These are phyloP conservation scores for Apiotrichum gracile DNA, from an alignment of 1,284 basidiomycete species.

Conservation along the genomic window DNA sequence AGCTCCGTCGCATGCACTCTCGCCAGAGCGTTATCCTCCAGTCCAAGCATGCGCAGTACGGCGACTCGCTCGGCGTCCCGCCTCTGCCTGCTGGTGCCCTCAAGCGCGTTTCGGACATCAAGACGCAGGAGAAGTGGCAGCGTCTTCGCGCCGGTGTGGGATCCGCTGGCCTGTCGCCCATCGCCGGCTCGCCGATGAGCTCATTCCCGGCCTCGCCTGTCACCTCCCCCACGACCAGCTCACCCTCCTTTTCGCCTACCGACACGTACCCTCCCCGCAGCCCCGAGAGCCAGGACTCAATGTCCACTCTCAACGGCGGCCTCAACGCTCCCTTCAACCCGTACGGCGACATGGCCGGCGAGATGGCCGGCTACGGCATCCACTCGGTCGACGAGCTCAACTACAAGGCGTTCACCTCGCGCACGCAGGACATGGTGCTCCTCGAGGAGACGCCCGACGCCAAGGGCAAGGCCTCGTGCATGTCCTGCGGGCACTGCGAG, in stretches of 20 bases:
- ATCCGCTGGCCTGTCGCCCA: too few relatives aligned
- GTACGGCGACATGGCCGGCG: background rate
- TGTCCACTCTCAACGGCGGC: background rate
- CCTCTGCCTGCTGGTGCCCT: background rate
- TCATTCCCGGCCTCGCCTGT: background rate
- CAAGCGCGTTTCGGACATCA: background rate
- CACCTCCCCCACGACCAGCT: too few relatives aligned
- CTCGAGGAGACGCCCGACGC: conserved; percentile 13
- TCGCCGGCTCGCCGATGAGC: background rate
- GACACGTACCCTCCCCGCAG: background rate
- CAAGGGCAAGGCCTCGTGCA: background rate
- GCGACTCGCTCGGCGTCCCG: background rate
- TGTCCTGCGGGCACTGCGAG: conserved; percentile 4
- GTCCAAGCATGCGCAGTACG: too few relatives aligned
- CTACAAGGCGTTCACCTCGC: conserved; percentile 7
- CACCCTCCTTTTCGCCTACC: background rate
- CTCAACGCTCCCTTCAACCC: conserved; percentile 6
- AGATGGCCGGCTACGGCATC: background rate
- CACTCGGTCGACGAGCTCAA: background rate
- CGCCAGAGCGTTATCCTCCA: conserved; percentile 23
- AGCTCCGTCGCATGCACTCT: conserved; percentile 56
- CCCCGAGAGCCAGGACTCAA: background rate
- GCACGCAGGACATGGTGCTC: conserved; percentile 13
- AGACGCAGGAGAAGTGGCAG: background rate
- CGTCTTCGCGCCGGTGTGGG: background rate